These are phyloP conservation scores for Quaeritorhiza haematococci DNA, from an alignment of 371 early-diverging fungal genomes.

Conservation along the genomic window DNA sequence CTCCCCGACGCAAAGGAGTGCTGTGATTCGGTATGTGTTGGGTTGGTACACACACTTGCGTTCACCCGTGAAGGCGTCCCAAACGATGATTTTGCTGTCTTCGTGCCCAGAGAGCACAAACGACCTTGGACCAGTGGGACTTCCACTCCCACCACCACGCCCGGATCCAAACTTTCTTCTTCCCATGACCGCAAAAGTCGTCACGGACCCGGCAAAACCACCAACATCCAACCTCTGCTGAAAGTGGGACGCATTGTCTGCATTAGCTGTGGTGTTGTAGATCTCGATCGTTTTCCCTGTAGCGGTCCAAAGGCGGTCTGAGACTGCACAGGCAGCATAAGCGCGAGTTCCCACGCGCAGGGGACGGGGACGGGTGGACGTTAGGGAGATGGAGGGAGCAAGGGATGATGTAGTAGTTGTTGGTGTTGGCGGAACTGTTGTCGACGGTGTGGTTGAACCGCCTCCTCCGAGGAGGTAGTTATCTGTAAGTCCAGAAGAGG, in stretches of 20 bases:
- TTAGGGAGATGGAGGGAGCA: too few relatives aligned
- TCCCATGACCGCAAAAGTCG: conserved; percentile 44
- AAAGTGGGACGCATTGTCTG: conserved; percentile 11
- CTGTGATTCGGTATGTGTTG: conserved; percentile 63
- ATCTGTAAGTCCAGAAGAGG: too few relatives aligned
- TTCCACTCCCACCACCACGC: conserved; percentile 1
- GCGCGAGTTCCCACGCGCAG: conserved; percentile 37
- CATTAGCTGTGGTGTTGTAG: conserved; percentile 25
- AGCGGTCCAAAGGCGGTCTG: conserved; percentile 57
- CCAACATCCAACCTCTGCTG: conserved; percentile 26
- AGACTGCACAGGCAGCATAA: conserved; percentile 43
- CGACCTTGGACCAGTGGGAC: too few relatives aligned
- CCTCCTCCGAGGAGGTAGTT: neutral
- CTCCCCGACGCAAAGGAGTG: conserved; percentile 58
- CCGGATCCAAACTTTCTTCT: conserved; percentile 2
- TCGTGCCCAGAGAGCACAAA: conserved; percentile 71
- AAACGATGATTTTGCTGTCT: conserved; percentile 72
- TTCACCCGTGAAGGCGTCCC: conserved; percentile 44
- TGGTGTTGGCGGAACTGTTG: neutral
- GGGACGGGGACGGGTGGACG: conserved; percentile 21
- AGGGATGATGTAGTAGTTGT: conserved; percentile 7
- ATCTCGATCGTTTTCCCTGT: conserved; percentile 50
- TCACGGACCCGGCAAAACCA: conserved; percentile 58
- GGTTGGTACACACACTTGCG: conserved; percentile 46
- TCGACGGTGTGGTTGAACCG: conserved; percentile 3